Evolutionary conservation across 1,139 yeast species (phyloP).

Genomic region (Yamadazyma trypodendri): DNA sequence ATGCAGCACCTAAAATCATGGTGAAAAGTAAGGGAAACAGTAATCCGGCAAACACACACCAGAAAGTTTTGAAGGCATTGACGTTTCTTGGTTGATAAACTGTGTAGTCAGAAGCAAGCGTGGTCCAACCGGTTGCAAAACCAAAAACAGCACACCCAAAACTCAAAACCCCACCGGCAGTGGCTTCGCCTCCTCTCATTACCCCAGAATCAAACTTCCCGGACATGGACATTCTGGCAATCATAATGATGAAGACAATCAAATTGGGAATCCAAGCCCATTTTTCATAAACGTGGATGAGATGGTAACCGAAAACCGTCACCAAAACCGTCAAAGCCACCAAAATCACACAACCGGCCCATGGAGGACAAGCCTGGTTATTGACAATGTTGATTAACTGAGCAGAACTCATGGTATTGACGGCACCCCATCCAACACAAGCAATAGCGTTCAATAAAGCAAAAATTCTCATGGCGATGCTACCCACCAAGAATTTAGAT

Average conservation of each 20-base stretch:
- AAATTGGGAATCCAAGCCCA: slow-evolving; percentile 87
- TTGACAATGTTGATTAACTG: slow-evolving; percentile 79
- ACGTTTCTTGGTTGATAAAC: slow-evolving; percentile 74
- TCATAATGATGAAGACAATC: slow-evolving; percentile 69
- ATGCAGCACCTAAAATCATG: slow-evolving; percentile 84
- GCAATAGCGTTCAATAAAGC: slow-evolving; percentile 78
- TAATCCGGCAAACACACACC: slow-evolving; percentile 62
- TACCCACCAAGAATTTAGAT: slow-evolving; percentile 77
- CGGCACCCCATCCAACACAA: slow-evolving; percentile 97
- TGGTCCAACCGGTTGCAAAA: slow-evolving; percentile 93
- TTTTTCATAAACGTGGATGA: slow-evolving; percentile 79
- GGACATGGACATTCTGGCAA: slow-evolving; percentile 70
- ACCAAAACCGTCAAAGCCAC: slow-evolving; percentile 67
- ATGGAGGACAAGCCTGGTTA: slow-evolving; percentile 70
- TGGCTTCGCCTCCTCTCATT: slow-evolving; percentile 51
- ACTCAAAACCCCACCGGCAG: slow-evolving; percentile 77
- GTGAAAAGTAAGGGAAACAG: slow-evolving; percentile 68
- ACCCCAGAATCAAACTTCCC: slow-evolving; percentile 40
- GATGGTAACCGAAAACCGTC: slow-evolving; percentile 83
- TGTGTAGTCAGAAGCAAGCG: slow-evolving; percentile 90
- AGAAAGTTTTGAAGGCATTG: slow-evolving; percentile 58
- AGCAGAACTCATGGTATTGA: slow-evolving; percentile 87
- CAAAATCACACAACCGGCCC: slow-evolving; percentile 86
- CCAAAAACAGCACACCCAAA: slow-evolving; percentile 87
- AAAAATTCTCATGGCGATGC: slow-evolving; percentile 71